Base-by-base conservation (phyloP, 495 filamentous ascomycete genomes). In the Neurospora sp. region DNA sequence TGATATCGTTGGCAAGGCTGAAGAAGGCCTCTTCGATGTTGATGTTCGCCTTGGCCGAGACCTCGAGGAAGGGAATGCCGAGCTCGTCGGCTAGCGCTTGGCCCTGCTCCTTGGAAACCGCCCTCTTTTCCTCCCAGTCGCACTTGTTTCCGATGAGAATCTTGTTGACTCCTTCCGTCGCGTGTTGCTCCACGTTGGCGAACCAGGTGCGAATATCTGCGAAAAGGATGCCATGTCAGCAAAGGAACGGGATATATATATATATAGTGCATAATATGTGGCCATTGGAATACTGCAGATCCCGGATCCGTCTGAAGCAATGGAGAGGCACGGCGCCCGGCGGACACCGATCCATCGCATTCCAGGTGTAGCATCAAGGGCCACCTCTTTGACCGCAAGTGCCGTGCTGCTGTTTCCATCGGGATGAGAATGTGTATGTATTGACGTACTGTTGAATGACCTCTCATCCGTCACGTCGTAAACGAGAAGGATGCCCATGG, bases 91-190 rank as follows among this genome's bases (percentile, higher is more conserved):
- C 96, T 42, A 99, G 88, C 76, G 91, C 89, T 80, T 99, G 95
- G 74, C 96, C 96, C 78, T 91, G 92, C 81, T 98, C 94, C 68
- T 91, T 97, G 37, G 93, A 93, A 22, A 99, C 92, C 20, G 90
- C 92, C 74, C 96, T 89, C 86, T 98, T 99, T 83, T 99, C 96
- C 83, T 98, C 95, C 96, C 96, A 98, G 84, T 99, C 96, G 83
- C 96, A 99, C 84, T 99, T 99, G 87, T 99, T 99, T 77, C 96
- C 96, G 73, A 99, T 97, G 69, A 99, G 90, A 78, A 99, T 98
- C 86, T 98, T 99, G 90, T 98, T 97, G 76, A 99, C 96, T 75
- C 96, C 96, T 84, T 98, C 96, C 73, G 94, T 98, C 69, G 96
- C 96, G 84, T 99, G 96, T 81, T 98, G 95, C 80, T 99, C 96